Percentiles rank a stretch among this genome's conserved stretches.
phyloP scores from a whole-genome alignment of 306 rosid genomes.

The Dalbergia cultrata region DNA sequence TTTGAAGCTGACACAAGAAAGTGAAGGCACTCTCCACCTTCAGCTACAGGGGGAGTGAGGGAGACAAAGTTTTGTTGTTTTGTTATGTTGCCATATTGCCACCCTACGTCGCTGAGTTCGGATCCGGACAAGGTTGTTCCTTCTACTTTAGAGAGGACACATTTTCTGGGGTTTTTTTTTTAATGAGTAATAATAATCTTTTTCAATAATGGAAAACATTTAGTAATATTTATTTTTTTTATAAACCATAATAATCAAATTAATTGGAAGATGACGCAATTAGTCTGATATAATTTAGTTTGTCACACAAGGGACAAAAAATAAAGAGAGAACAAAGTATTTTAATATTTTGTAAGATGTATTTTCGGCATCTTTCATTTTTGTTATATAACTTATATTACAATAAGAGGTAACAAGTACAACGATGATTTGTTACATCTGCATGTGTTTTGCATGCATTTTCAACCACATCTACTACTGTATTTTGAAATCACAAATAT shows the following conservation, averaged over 20 bases:
- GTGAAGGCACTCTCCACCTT: background rate
- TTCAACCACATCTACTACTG: no score
- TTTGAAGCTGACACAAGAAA: slow-evolving; percentile 10
- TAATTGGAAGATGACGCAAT: no score
- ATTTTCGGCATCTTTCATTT: background rate
- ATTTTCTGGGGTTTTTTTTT: background rate
- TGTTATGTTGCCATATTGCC: slow-evolving; percentile 14
- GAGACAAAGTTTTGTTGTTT: background rate
- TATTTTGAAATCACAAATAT: no score
- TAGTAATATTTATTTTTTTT: background rate
- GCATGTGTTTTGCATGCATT: no score
- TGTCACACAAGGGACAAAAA: no score
- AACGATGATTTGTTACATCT: no score
- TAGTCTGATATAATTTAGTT: no score
- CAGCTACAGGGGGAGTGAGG: background rate
- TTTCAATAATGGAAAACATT: background rate
- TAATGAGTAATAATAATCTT: no score
- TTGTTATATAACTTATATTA: no score
- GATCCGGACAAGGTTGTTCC: slow-evolving; percentile 36
- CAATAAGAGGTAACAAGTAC: no score
- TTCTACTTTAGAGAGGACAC: background rate
- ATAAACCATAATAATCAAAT: no score
- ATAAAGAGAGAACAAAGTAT: background rate
- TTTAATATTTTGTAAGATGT: background rate
- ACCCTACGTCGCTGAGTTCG: slow-evolving; percentile 14